Evolutionary conservation across 306 rosid species (phyloP), one percentile per base, ranked within the genome.

Genomic region (Ceratonia siliqua): DNA sequence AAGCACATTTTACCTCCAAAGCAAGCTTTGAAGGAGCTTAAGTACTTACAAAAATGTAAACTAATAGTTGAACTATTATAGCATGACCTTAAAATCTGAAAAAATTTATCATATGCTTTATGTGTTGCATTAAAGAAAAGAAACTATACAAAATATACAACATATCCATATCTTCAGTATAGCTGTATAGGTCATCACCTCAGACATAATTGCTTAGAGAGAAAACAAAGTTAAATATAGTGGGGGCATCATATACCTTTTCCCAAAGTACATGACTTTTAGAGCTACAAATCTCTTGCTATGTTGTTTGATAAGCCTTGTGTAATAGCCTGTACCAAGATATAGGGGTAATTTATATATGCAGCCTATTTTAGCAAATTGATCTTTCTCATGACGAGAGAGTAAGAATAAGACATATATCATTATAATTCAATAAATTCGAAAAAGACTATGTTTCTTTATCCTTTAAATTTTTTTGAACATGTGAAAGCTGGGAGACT

Each of bases 201-300:
- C 35, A 32, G 67, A 46, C 6, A n/a, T 75, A 71, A 46, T 14
- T 65, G 54, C 62, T 21, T 35, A 57, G 70, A 24, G 59, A 72
- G 64, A 74, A 45, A 59, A 68, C 43, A 70, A 50, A 67, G 61
- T 15, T 53, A 28, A 49, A 79, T 75, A 70, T 39, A 48, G 68
- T 25, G 57, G 77, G 30, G 52, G 83, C 30, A 72, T 17, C 49
- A 24, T 32, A 53, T 91, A 94, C 98, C 98, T 91, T 78, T 76
- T 79, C 32, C 98, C 97, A 66, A 94, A 91, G 74, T 91, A 94
- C 97, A 91, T 88, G 62, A 94, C 83, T 82, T 88, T 91, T 50
- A 94, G 86, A 76, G 98, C 97, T 70, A 94, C 81, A 62, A 81
- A 88, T 94, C 98, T 91, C 92, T 81, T 94, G 83, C 76, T 55